Conservation (phyloP, 495 filamentous ascomycete genomes). For the Opeltia flavorubescens region DNA sequence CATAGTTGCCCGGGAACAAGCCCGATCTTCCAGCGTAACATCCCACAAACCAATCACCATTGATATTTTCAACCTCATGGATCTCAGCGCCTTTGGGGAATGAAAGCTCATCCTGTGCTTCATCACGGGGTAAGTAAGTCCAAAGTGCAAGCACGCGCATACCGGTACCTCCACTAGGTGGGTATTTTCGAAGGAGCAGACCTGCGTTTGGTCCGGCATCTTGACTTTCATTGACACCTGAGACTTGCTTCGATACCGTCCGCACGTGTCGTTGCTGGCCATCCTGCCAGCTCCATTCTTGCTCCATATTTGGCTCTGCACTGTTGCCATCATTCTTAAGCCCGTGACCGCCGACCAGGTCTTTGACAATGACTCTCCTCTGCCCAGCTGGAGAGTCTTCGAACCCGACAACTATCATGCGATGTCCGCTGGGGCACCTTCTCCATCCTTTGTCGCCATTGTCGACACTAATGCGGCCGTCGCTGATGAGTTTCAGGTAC, state of each 20-base stretch:
- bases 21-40: conserved; percentile 62
- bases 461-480: conserved; percentile 48
- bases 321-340: conserved; percentile 37
- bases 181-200: conserved; percentile 31
- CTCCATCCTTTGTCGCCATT: conserved; percentile 72
- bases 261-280: conserved; percentile 21
- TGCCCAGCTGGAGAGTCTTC: conserved; percentile 42
- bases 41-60: conserved; percentile 77
- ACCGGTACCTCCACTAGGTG: conserved; percentile 57
- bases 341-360: conserved; percentile 56
- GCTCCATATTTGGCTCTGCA: conserved; percentile 17
- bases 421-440: conserved; percentile 61
- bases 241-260: neutral
- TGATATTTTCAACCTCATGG: conserved; percentile 64
- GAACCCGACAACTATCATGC: conserved; percentile 71
- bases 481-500: conserved; percentile 49
- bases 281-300: conserved; percentile 39
- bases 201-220: neutral
- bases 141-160: conserved; percentile 48
- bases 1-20: conserved; percentile 63
- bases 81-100: conserved; percentile 77
- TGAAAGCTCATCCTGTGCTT: conserved; percentile 48
- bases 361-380: conserved; percentile 41
- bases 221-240: neutral
- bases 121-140: conserved; percentile 55